Evolutionary conservation across 2,329 filamentous ascomycete species (phyloP).

Genomic region (Chrysoporthe puriensis): DNA sequence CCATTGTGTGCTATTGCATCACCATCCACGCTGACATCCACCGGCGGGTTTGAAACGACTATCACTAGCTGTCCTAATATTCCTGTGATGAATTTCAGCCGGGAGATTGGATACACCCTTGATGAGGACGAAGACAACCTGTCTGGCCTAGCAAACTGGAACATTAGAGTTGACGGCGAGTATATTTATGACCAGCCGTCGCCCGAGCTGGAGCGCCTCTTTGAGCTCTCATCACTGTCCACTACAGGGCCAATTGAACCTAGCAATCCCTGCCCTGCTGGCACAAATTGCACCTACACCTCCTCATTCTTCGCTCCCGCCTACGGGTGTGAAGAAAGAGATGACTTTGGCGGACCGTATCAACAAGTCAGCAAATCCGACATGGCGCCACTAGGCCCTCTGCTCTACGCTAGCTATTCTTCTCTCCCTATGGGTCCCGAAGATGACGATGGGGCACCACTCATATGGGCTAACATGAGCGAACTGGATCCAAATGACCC

Average conservation of each 20-base stretch:
- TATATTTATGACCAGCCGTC: conserved; percentile 25
- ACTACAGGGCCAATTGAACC: conserved; percentile 20
- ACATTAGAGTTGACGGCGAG: conserved; percentile 3
- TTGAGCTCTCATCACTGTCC: conserved; percentile 25
- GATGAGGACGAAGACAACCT: conserved; percentile 15
- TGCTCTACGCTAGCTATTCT: conserved; percentile 29
- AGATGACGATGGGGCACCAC: conserved; percentile 21
- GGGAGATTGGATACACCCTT: conserved; percentile 25
- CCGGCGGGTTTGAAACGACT: conserved; percentile 10
- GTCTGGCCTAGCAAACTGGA: conserved; percentile 27
- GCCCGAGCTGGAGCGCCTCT: conserved; percentile 19
- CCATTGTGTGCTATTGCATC: conserved; percentile 29
- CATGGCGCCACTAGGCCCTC: conserved; percentile 20
- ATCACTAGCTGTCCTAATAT: conserved; percentile 21
- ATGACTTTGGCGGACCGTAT: conserved; percentile 25
- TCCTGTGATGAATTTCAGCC: conserved; percentile 25
- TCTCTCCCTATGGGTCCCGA: conserved; percentile 26
- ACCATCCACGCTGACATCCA: conserved; percentile 25
- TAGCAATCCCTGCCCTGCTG: conserved; percentile 25
- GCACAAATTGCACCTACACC: conserved; percentile 25
- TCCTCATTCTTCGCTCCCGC: conserved; percentile 20
- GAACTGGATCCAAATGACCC: conserved; percentile 9
- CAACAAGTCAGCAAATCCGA: conserved; percentile 21
- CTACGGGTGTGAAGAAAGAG: conserved; percentile 26
- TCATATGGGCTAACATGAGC: conserved; percentile 27